Evolutionary conservation across 1,284 basidiomycete genomes (phyloP), one percentile per base, ranked within the genome.

Genomic region (Anthracocystis setariae): DNA sequence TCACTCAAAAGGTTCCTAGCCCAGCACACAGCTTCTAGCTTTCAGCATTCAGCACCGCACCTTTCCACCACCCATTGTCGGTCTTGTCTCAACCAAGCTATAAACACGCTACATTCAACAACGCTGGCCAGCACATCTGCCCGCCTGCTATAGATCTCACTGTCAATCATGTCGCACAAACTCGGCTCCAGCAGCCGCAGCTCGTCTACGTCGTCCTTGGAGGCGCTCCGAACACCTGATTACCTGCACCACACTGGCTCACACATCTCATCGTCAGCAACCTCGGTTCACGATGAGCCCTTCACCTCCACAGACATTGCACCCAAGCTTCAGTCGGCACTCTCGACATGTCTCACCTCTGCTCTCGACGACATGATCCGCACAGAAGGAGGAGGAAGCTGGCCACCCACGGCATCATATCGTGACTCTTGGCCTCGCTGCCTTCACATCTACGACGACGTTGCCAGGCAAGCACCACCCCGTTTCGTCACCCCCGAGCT

Each of bases 341-440:
- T 71, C 13, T 50, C 68, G 5, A 58, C 38, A 15, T 53, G 24
- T 20, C 54, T 71, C 29, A 35, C 49, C 24, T 38, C 48, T 10
- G 32, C 68, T 1, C 62, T 71, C 49, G 62, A 71, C 13, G 17
- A 60, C 35, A 71, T 71, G 68, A 58, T 71, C 17, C 52, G 43
- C 17, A 55, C 43, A 18, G 68, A 71, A 44, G 68, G 68, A 24
- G 68, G 61, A 25, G 68, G 68, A 43, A 57, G 57, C 29, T 71
- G 68, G 68, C 68, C 68, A 51, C 68, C 68, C 21, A 60, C 43
- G 13, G 45, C 68, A 13, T 65, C 68, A 18, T 71, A 71, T 50
- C 61, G 54, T 23, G 49, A 57, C 32, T 65, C 68, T 37, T 71
- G 68, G 68, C 68, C 68, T 7, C n/a, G 12, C 5, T 65, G 54